These are phyloP conservation scores for Tolypocladium ophioglossoides DNA, from an alignment of 2,329 filamentous ascomycete species.

Conservation along the genomic window DNA sequence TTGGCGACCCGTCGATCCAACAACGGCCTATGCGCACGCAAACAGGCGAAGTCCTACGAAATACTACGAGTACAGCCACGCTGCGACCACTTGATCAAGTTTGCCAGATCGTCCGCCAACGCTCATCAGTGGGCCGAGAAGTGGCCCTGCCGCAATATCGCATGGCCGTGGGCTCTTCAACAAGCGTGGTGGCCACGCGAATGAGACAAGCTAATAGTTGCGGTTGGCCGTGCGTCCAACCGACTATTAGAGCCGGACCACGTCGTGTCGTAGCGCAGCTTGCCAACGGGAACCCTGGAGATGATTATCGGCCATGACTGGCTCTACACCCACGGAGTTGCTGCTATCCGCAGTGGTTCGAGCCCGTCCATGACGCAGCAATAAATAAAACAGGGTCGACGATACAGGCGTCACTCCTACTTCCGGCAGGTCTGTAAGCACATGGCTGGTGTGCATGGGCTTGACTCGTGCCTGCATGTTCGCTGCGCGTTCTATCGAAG, in stretches of 20 bases:
- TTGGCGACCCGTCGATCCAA: neutral
- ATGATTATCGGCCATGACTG: neutral
- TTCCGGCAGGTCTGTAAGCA: neutral
- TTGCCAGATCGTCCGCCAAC: neutral
- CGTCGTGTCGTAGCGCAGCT: neutral
- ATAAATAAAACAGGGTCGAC: neutral
- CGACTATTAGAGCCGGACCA: neutral
- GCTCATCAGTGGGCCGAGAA: neutral
- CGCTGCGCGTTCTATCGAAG: neutral
- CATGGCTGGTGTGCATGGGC: neutral
- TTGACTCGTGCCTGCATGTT: neutral
- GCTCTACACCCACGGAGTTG: neutral
- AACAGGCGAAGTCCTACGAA: neutral
- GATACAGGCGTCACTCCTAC: neutral
- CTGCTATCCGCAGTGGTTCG: neutral
- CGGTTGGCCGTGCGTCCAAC: neutral
- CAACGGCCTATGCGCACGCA: neutral
- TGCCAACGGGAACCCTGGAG: neutral
- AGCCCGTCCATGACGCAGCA: neutral
- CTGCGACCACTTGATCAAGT: neutral
- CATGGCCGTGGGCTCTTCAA: neutral
- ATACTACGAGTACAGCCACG: no score
- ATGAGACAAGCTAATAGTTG: neutral
- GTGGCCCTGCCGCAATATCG: neutral
- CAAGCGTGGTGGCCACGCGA: neutral